Evolutionary conservation across 768 basidiomycete genomes (phyloP), one percentile per base, ranked within the genome.

Genomic region (Termitomyces sp.): DNA sequence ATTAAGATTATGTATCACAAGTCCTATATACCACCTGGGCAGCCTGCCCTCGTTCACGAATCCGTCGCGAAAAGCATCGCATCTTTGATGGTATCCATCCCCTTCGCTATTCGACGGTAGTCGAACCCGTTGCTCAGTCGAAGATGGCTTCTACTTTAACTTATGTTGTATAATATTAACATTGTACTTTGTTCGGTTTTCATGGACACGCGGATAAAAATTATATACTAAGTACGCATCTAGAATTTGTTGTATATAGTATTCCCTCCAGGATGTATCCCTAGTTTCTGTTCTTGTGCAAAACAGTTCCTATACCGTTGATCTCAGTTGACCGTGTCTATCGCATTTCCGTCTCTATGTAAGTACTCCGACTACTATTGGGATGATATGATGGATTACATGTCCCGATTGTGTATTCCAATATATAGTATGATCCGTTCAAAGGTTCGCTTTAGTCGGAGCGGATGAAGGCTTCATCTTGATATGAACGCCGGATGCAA

Each of bases 401-500:
- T 27, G 41, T 37, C 40, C 27, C 9, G 8, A 29, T 25, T 21
- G 17, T 57, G 32, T 21, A 49, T 37, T 34, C 43, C 53, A 27
- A 42, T 6, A 10, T 43, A 19, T 21, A 38, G 32, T 7, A 19
- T 29, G 21, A 19, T 23, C n/a, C 17, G 2, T 54, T 52, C 42
- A 71, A 34, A 73, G 55, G 38, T 63, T 68, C 2, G 71, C 53
- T 44, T 71, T 71, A 1, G 68, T 63, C 14, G 62, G 53, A 37
- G 17, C 25, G 1, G 63, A 48, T 3, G 81, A 80, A 0, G 82
- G 76, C 25, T 69, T 63, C 82, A 84, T 83, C 59, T 82, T 84
- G 53, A 79, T 73, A 46, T 84, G 82, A 1, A 77, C 74, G 1
- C 80, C 83, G 1, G 83, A 83, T 5, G 77, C 79, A 10, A 82